A percentile compares a stretch with the other conserved stretches of the same genome.
phyloP scores from a whole-genome alignment of 768 basidiomycete genomes.

The Lactarius sanguifluus region DNA sequence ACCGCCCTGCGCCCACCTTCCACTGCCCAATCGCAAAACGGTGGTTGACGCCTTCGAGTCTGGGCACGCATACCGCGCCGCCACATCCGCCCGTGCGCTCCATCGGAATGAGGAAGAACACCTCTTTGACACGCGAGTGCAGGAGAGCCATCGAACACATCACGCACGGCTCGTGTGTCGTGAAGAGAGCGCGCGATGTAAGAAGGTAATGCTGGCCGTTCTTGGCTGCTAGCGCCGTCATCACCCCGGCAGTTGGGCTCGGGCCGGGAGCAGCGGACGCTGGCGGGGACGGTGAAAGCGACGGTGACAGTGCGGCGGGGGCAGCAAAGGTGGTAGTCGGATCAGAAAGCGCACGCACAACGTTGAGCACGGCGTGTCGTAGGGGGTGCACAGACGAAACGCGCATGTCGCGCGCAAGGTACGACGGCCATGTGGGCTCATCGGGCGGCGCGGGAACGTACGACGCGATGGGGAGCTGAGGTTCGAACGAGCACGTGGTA shows the following conservation, averaged over 20 bases:
- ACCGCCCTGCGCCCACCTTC: slow-evolving; percentile 40
- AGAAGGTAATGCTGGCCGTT: slow-evolving; percentile 87
- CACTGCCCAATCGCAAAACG: slow-evolving; percentile 74
- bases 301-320: slow-evolving; percentile 4
- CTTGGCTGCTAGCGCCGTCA: slow-evolving; percentile 11
- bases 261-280: slow-evolving; percentile 12
- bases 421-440: slow-evolving; percentile 37
- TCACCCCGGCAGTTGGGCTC: slow-evolving; percentile 18
- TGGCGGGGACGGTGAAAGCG: slow-evolving; percentile 27
- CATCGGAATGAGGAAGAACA: slow-evolving; percentile 75
- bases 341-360: slow-evolving; percentile 66
- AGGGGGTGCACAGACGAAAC: slow-evolving; percentile 69
- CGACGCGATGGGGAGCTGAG: slow-evolving; percentile 72
- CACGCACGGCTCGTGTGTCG: slow-evolving; percentile 94
- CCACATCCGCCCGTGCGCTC: slow-evolving; percentile 85
- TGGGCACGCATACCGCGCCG: slow-evolving; percentile 69
- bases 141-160: slow-evolving; percentile 98
- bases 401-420: slow-evolving; percentile 72
- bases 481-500: neutral
- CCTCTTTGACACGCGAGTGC: slow-evolving; percentile 90
- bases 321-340: slow-evolving; percentile 30
- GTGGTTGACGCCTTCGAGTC: slow-evolving; percentile 86
- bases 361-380: slow-evolving; percentile 80
- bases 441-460: slow-evolving; percentile 60
- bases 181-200: slow-evolving; percentile 80